phyloP scores from a whole-genome alignment of 768 basidiomycete genomes.

The Amanita molliuscula region DNA sequence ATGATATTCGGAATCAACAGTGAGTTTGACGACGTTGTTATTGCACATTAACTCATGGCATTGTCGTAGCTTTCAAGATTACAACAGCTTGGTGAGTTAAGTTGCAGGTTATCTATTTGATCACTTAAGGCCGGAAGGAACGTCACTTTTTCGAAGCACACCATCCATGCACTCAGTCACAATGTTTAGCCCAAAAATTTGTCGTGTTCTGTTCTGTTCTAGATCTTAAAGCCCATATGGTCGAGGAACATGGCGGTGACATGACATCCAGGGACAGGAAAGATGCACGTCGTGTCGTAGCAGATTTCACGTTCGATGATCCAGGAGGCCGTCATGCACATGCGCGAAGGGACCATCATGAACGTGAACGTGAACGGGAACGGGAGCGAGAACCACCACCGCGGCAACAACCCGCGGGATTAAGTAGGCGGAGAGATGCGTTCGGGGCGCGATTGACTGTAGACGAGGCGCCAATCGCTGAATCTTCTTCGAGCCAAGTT shows the following conservation, averaged over 20 bases:
- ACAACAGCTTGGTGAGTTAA: slow-evolving; percentile 54
- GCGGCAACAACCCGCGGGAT: slow-evolving; percentile 15
- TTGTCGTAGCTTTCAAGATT: slow-evolving; percentile 59
- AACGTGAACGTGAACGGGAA: slow-evolving; percentile 29
- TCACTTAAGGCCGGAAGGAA: slow-evolving; percentile 34
- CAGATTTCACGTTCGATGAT: slow-evolving; percentile 58
- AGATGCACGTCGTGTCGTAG: slow-evolving; percentile 58
- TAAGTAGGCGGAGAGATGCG: slow-evolving; percentile 43
- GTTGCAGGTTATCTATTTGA: neutral
- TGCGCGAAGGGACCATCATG: slow-evolving; percentile 33
- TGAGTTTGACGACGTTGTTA: slow-evolving; percentile 29
- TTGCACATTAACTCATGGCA: neutral
- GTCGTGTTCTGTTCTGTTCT: slow-evolving; percentile 85
- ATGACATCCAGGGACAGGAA: slow-evolving; percentile 63
- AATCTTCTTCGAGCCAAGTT: slow-evolving; percentile 8
- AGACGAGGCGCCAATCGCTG: slow-evolving; percentile 16
- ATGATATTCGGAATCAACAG: slow-evolving; percentile 78
- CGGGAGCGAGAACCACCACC: slow-evolving; percentile 37
- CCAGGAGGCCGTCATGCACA: slow-evolving; percentile 25
- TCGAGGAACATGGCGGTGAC: slow-evolving; percentile 70
- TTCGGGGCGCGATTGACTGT: slow-evolving; percentile 53
- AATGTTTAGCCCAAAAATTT: slow-evolving; percentile 82
- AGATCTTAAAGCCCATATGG: slow-evolving; percentile 87
- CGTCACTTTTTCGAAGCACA: slow-evolving; percentile 69
- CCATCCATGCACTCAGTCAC: slow-evolving; percentile 61